Conservation (phyloP, 2,329 filamentous ascomycete species). For the Talaromyces islandicus region DNA sequence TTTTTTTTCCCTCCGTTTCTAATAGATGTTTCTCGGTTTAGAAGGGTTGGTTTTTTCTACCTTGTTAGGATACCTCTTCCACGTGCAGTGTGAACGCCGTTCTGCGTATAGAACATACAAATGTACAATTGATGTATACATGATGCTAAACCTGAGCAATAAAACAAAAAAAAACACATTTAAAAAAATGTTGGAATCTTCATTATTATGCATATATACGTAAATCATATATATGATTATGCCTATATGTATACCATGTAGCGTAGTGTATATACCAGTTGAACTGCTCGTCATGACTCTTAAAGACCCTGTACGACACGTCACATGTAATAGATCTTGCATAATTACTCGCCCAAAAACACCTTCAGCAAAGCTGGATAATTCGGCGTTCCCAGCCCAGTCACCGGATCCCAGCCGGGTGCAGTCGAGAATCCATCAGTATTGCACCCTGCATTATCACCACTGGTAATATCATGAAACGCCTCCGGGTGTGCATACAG, state of each 20-base stretch:
- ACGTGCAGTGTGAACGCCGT: not conserved
- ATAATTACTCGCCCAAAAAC: conserved; percentile 20
- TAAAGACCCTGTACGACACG: not conserved
- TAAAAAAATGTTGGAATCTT: not conserved
- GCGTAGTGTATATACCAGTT: not conserved
- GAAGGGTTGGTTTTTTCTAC: not conserved
- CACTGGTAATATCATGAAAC: conserved; percentile 26
- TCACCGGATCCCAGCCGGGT: conserved; percentile 26
- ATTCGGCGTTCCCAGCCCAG: conserved; percentile 27
- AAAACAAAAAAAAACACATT: too few relatives aligned
- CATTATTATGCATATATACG: not conserved
- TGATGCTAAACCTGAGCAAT: too few relatives aligned
- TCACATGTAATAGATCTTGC: not conserved
- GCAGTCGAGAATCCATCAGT: conserved; percentile 21
- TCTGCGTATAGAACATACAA: not conserved
- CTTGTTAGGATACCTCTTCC: not conserved
- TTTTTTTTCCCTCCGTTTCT: not conserved
- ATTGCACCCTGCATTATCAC: conserved; percentile 25
- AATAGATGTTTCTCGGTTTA: not conserved
- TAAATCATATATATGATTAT: not conserved
- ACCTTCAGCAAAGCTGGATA: conserved; percentile 26
- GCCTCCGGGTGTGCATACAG: conserved; percentile 42
- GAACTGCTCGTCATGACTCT: not conserved
- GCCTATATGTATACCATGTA: not conserved
- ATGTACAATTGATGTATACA: not conserved